A percentile compares a stretch with the other conserved stretches of the same genome.
Evolutionary conservation across 768 basidiomycete species (phyloP).

Genomic region (Podaxis sp.): DNA sequence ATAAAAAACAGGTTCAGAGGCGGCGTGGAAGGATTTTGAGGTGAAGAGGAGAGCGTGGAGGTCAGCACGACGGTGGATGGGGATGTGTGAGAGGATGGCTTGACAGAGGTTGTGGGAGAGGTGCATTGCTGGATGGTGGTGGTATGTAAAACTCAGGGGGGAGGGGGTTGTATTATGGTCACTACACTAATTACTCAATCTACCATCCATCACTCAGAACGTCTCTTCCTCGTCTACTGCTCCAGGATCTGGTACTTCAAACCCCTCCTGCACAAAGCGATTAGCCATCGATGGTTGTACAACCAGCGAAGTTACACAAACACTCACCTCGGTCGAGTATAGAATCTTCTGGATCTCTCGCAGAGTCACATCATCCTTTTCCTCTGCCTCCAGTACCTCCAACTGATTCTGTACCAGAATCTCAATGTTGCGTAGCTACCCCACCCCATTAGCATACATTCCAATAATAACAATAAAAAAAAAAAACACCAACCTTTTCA

Average conservation of each 20-base stretch:
- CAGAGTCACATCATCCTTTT: conserved; percentile 57
- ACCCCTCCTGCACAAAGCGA: conserved; percentile 65
- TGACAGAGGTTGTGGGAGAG: background rate
- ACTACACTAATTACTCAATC: background rate
- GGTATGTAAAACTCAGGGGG: too few species aligned
- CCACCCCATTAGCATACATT: background rate
- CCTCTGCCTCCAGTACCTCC: conserved; percentile 54
- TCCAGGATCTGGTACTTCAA: conserved; percentile 76
- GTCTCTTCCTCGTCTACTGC: conserved; percentile 79
- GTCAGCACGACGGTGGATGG: conserved; percentile 23
- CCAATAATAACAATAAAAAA: background rate
- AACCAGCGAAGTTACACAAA: conserved; percentile 14
- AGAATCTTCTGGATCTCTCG: conserved; percentile 86
- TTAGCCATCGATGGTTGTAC: background rate
- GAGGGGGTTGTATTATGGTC: background rate
- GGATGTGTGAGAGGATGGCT: conserved; percentile 2
- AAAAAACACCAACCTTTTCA: conserved; percentile 54
- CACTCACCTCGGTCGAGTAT: conserved; percentile 94
- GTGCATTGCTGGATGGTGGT: background rate
- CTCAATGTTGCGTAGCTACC: conserved; percentile 91
- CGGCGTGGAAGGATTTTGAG: conserved; percentile 41
- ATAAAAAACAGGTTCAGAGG: conserved; percentile 46
- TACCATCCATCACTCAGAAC: conserved; percentile 36
- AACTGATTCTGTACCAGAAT: conserved; percentile 82
- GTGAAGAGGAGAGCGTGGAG: conserved; percentile 39